A percentile compares a stretch with the other conserved stretches of the same genome.
Evolutionary conservation across 1,284 basidiomycete species (phyloP).

Genomic region (Heterobasidion irregulare): DNA sequence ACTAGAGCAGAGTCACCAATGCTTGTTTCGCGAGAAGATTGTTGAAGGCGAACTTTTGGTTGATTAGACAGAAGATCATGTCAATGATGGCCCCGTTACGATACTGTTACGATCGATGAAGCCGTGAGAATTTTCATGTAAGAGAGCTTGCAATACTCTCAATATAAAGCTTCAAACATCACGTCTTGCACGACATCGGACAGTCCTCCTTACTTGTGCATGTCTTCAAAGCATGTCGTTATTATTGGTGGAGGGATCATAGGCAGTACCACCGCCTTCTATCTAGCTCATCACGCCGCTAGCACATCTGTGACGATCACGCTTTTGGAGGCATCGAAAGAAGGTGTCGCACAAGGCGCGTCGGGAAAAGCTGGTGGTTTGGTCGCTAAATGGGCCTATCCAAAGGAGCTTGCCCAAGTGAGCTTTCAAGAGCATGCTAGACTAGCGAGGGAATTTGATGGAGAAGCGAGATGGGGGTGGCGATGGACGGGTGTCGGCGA

Average conservation of each 20-base stretch:
- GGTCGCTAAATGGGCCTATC: slow-evolving; percentile 78
- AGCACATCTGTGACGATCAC: slow-evolving; percentile 40
- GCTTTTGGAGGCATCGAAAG: slow-evolving; percentile 69
- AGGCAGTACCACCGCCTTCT: slow-evolving; percentile 83
- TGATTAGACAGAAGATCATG: too few relatives aligned
- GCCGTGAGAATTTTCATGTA: too few relatives aligned
- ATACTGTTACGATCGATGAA: too few relatives aligned
- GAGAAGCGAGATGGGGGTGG: slow-evolving; percentile 79
- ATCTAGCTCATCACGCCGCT: slow-evolving; percentile 52
- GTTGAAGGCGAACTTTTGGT: too few relatives aligned
- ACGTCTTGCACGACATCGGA: too few relatives aligned
- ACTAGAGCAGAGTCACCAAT: too few relatives aligned
- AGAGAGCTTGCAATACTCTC: too few relatives aligned
- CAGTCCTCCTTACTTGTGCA: neutral
- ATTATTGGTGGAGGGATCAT: slow-evolving; percentile 67
- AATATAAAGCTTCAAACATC: too few relatives aligned
- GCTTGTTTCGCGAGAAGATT: too few relatives aligned
- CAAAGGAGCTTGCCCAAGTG: slow-evolving; percentile 67
- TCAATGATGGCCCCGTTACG: too few relatives aligned
- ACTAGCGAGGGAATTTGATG: slow-evolving; percentile 69
- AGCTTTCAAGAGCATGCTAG: slow-evolving; percentile 77
- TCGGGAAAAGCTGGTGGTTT: slow-evolving; percentile 91
- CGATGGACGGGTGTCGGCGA: slow-evolving; percentile 54
- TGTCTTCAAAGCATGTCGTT: slow-evolving; percentile 23
- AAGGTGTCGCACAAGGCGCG: slow-evolving; percentile 67